These are phyloP conservation scores for Talaromyces stipitatus DNA, from an alignment of 495 filamentous ascomycete genomes.

Conservation along the genomic window DNA sequence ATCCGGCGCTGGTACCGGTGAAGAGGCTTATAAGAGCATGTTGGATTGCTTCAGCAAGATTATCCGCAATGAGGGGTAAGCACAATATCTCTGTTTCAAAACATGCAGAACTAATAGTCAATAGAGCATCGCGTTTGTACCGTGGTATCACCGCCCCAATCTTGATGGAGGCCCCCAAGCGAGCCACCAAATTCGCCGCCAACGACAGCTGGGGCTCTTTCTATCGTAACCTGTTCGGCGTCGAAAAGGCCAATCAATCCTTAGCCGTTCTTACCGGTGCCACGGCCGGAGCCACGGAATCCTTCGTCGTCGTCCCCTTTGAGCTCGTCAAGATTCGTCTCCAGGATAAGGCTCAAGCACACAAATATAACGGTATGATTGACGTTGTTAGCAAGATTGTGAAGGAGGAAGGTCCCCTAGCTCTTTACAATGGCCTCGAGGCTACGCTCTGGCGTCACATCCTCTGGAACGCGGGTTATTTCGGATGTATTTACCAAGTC, in stretches of 20 bases:
- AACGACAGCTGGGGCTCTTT: constrained; percentile 96
- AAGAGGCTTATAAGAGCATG: constrained; percentile 90
- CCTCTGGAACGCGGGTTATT: constrained; percentile 96
- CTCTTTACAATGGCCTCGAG: constrained; percentile 94
- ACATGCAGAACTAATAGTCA: neutral
- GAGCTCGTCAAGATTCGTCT: constrained; percentile 95
- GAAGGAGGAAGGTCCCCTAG: constrained; percentile 71
- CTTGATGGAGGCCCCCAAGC: constrained; percentile 97
- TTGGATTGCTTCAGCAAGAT: constrained; percentile 97
- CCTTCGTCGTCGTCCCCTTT: constrained; percentile 92
- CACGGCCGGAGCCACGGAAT: constrained; percentile 88
- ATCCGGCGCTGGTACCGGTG: constrained; percentile 58
- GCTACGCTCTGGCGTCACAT: constrained; percentile 95
- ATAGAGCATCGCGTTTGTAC: constrained; percentile 79
- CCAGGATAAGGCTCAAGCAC: constrained; percentile 89
- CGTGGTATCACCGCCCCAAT: constrained; percentile 94
- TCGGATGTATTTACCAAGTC: constrained; percentile 96
- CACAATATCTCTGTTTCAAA: neutral
- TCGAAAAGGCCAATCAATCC: constrained; percentile 78
- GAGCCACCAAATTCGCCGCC: constrained; percentile 96
- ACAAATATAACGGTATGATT: constrained; percentile 89
- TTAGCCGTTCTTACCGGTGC: constrained; percentile 89
- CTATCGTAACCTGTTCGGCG: constrained; percentile 77
- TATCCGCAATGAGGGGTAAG: constrained; percentile 84
- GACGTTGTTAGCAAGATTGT: constrained; percentile 85